These are phyloP conservation scores for Polytrichum formosum DNA, from an alignment of 225 moss, liverwort and hornwort species.

Conservation along the genomic window DNA sequence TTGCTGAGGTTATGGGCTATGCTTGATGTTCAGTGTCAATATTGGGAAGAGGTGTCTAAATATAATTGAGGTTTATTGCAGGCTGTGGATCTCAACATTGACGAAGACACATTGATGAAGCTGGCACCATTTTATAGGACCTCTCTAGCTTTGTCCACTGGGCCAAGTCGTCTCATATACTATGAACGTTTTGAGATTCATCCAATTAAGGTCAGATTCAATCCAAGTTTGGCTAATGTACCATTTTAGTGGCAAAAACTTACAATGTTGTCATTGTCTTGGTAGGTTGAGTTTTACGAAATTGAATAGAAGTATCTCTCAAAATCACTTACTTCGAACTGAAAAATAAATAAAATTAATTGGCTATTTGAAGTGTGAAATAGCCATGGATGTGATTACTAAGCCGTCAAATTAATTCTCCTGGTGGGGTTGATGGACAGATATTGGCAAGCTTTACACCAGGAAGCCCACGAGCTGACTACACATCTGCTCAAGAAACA, in stretches of 20 bases:
- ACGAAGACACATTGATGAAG: slow-evolving; percentile 98
- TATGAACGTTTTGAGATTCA: slow-evolving; percentile 99
- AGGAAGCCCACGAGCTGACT: slow-evolving; percentile 87
- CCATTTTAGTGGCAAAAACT: too few relatives aligned
- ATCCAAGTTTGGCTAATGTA: not conserved
- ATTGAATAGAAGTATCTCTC: too few relatives aligned
- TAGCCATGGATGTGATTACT: too few relatives aligned
- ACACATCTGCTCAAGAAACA: slow-evolving; percentile 95
- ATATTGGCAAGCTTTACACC: slow-evolving; percentile 95
- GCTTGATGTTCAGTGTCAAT: too few relatives aligned
- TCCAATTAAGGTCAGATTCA: slow-evolving; percentile 75
- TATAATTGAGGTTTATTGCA: slow-evolving; percentile 21
- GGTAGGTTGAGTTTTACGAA: too few relatives aligned
- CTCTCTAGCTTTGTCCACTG: slow-evolving; percentile 83
- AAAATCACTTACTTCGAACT: too few relatives aligned
- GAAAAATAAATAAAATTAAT: too few relatives aligned
- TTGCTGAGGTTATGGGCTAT: too few relatives aligned
- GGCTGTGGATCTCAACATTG: slow-evolving; percentile 92
- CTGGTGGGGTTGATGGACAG: slow-evolving; percentile 25
- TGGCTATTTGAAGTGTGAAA: too few relatives aligned
- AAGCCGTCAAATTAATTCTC: too few relatives aligned
- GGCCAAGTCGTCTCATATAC: slow-evolving; percentile 89
- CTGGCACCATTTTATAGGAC: slow-evolving; percentile 84
- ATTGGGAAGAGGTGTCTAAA: too few relatives aligned
- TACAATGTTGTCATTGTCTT: too few relatives aligned